Conservation (phyloP, 2,329 filamentous ascomycete species). For the Keithomyces neogunnii region DNA sequence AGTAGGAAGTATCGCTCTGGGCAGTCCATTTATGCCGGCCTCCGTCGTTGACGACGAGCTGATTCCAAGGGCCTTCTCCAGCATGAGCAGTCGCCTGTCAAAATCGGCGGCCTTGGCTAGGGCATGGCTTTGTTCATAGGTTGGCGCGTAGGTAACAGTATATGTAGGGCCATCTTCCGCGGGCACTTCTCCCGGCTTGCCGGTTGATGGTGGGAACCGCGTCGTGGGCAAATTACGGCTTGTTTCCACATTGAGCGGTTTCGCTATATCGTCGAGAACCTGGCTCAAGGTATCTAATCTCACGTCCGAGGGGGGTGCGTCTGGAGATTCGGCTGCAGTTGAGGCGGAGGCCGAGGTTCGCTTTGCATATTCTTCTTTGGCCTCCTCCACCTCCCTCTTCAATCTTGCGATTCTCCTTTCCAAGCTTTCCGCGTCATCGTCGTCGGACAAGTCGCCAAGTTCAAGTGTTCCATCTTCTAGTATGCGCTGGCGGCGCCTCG, state of each 20-base stretch:
- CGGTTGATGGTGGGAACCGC: slow-evolving; percentile 7
- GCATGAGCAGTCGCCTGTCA: slow-evolving; percentile 65
- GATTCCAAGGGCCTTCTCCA: slow-evolving; percentile 78
- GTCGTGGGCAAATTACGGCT: slow-evolving; percentile 9
- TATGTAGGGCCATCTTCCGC: slow-evolving; percentile 40
- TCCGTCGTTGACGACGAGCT: slow-evolving; percentile 60
- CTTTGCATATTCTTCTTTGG: slow-evolving; percentile 53
- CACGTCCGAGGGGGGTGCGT: slow-evolving; percentile 28
- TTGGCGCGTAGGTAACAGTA: slow-evolving; percentile 55
- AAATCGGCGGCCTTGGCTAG: slow-evolving; percentile 81
- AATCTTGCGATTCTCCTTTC: slow-evolving; percentile 74
- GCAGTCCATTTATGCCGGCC: slow-evolving; percentile 45
- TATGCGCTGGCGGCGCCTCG: slow-evolving; percentile 57
- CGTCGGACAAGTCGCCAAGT: slow-evolving; percentile 67
- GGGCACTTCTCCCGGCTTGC: slow-evolving; percentile 13
- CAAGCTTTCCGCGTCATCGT: slow-evolving; percentile 67
- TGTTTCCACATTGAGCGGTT: slow-evolving; percentile 14
- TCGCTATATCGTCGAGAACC: slow-evolving; percentile 58
- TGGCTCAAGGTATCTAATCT: slow-evolving; percentile 59
- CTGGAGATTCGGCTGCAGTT: slow-evolving; percentile 34
- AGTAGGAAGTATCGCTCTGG: slow-evolving; percentile 70
- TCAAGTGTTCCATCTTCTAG: slow-evolving; percentile 56
- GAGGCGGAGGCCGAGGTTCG: slow-evolving; percentile 33
- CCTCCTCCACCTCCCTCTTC: slow-evolving; percentile 71
- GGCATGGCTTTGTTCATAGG: slow-evolving; percentile 59